These are phyloP conservation scores for Excoecaria cochinchinensis DNA, from an alignment of 345 rosid genomes.

Conservation along the genomic window DNA sequence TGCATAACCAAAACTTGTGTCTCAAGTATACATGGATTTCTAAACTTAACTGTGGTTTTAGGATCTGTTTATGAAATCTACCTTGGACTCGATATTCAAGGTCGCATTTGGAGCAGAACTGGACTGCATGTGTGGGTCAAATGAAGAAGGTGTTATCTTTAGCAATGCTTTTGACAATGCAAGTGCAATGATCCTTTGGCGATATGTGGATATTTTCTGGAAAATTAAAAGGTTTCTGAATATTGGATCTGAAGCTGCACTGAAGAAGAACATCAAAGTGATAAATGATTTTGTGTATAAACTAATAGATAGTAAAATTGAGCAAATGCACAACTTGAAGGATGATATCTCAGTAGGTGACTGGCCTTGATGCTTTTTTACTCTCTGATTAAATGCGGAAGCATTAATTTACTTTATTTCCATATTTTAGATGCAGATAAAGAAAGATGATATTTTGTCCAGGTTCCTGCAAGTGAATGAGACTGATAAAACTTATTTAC, in stretches of 20 bases:
- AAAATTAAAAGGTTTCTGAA: constrained; percentile 52
- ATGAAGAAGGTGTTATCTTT: constrained; percentile 40
- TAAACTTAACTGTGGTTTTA: constrained; percentile 12
- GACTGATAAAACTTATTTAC: constrained; percentile 40
- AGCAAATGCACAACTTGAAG: constrained; percentile 34
- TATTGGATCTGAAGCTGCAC: constrained; percentile 52
- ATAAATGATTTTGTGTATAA: constrained; percentile 49
- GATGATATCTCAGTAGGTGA: constrained; percentile 42
- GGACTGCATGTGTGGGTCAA: constrained; percentile 52
- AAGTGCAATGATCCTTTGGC: constrained; percentile 42
- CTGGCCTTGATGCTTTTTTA: background rate
- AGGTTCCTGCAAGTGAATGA: constrained; percentile 49
- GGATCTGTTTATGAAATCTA: constrained; percentile 62
- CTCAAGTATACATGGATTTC: background rate
- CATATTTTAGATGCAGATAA: constrained; percentile 27
- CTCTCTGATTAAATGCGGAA: background rate
- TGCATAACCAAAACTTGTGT: background rate
- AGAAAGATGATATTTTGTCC: constrained; percentile 58
- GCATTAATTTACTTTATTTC: background rate
- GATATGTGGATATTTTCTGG: constrained; percentile 59
- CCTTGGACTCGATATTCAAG: constrained; percentile 60
- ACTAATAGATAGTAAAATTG: constrained; percentile 45
- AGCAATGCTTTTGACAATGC: constrained; percentile 58
- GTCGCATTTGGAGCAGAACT: constrained; percentile 62
- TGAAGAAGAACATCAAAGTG: constrained; percentile 42